These are phyloP conservation scores for Coprinopsis marcescibilis DNA, from an alignment of 768 basidiomycete genomes.

Conservation along the genomic window DNA sequence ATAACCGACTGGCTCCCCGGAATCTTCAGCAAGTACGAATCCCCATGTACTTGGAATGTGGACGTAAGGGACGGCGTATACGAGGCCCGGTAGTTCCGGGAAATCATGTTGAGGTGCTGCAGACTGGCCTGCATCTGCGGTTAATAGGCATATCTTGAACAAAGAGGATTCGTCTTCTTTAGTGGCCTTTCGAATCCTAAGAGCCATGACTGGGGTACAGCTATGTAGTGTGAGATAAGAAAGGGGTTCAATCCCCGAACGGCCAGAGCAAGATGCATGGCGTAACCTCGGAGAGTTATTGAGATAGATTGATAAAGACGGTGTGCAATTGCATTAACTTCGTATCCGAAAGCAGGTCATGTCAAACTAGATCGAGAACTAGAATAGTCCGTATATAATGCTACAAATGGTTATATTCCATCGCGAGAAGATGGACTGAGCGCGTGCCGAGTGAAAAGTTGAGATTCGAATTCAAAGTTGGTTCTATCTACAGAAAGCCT, in stretches of 20 bases:
- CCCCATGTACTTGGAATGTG: conserved; percentile 63
- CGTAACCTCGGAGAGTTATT: not conserved
- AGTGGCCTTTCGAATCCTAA: conserved; percentile 51
- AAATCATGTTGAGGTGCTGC: conserved; percentile 57
- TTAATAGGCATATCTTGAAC: conserved; percentile 69
- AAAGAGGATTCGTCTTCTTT: conserved; percentile 50
- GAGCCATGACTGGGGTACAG: conserved; percentile 24
- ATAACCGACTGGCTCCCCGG: conserved; percentile 61
- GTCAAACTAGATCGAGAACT: too few relatives aligned
- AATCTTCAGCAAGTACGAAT: conserved; percentile 58
- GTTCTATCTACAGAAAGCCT: conserved; percentile 47
- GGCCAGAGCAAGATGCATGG: not conserved
- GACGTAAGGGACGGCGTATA: conserved; percentile 74
- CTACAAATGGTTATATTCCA: too few relatives aligned
- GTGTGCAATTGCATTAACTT: too few relatives aligned
- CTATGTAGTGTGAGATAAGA: too few relatives aligned
- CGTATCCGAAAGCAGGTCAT: too few relatives aligned
- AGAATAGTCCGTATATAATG: too few relatives aligned
- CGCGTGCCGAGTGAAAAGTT: too few relatives aligned
- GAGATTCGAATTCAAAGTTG: not conserved
- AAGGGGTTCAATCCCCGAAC: not conserved
- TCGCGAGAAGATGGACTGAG: too few relatives aligned
- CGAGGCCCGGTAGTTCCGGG: conserved; percentile 61
- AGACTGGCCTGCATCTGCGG: conserved; percentile 64
- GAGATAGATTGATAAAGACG: not conserved